Base-by-base conservation (phyloP, 2,329 filamentous ascomycete species). In the Pyrenophora graminea region DNA sequence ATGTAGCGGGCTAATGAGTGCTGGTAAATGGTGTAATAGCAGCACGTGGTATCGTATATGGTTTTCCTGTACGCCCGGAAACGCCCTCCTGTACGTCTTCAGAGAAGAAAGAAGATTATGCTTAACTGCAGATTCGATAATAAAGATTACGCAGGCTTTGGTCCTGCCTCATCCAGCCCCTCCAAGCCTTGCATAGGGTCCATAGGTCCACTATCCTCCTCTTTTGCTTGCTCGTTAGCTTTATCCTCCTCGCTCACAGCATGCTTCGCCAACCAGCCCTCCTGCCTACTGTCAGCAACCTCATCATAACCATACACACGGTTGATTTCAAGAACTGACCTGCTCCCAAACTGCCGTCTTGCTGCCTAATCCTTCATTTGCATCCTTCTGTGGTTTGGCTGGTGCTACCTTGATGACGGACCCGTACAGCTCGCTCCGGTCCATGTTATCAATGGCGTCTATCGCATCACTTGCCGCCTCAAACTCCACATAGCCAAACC, bases 381-480 rank as follows among this genome's bases (percentile, higher is more conserved):
- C 84, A 64, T 90, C 90, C 79, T 96, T 97, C 56, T 94, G 91
- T 27, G 90, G 85, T 74, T 96, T 99, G 37, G 95, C 95, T 48
- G 88, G 84, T 38, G 91, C 92, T 44, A 97, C 93, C 73, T 92
- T 96, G 72, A 99, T 88, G 12, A 94, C 87, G 53, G 90, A 85
- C 9, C 94, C 95, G 71, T 93, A 97, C 39, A 99, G 83, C 76
- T 97, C 93, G 54, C 92, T 89, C 72, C 96, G 91, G 71, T 99
- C 91, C 93, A 99, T 97, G 71, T 99, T 99, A 80, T 97, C 91
- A 72, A 99, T 96, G 43, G 94, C 94, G 75, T 97, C 93, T 67
- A 87, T 87, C 23, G 92, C 93, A 75, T 99, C 94, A 50, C 87
- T 84, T 10, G 85, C 82, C 50, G 91, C 83, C 66, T 97, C 91